Base-by-base conservation (phyloP, 192 early-diverging fungal genomes). In the Backusella tuberculispora region DNA sequence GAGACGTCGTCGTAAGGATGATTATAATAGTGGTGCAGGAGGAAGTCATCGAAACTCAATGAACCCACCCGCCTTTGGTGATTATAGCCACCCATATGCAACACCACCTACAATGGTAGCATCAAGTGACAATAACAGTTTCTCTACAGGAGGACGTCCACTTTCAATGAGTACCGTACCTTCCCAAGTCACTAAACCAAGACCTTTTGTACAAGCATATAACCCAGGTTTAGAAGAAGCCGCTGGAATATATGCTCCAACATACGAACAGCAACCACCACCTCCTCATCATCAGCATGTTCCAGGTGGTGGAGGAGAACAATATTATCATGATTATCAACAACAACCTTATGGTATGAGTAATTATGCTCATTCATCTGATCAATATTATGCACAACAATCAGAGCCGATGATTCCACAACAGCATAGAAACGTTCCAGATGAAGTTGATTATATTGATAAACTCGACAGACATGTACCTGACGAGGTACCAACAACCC, bases 121-220 rank as follows among this genome's bases (percentile, higher is more conserved):
- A 56, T 56, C 53, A 56, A 56, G 53, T 56, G 53, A 56, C 21
- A 56, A 56, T 1, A 56, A 56, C 10, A 56, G 53, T 13, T 56
- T 56, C 53, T 56, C 53, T 3, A 56, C 53, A 8, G 53, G 53
- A 24, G 53, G 53, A 24, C 21, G 53, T 10, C 53, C 53, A 21
- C 6, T 24, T 3, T 56, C 53, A 2, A 56, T 56, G 53, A 56
- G 13, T 12, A 56, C 53, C 2, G 53, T 12, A 21, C 53, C 53
- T 17, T 56, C 53, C 45, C 45, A 46, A 14, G 45, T 9, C 24
- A 21, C 53, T 3, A 56, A 56, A 4, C 53, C 53, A 24, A 56
- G 53, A 56, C 53, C 53, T 0, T 21, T 56, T 56, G 53, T 56
- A 12, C 53, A 56, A 4, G 53, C 53, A 9, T 56, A 56, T 4